Base-by-base conservation (phyloP, 306 rosid genomes). In the Purshia tridentata region DNA sequence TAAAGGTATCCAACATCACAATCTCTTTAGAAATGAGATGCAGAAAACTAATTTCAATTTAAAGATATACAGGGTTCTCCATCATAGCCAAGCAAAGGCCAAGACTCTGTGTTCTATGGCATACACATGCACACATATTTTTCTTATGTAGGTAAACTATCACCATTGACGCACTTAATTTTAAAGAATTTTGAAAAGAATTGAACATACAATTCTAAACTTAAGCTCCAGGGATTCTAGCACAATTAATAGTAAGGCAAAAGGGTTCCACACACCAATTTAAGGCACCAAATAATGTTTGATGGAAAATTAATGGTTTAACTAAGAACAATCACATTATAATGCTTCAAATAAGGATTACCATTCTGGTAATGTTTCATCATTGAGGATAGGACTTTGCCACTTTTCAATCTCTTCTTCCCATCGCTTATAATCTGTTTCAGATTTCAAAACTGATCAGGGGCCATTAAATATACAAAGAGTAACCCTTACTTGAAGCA, bases 331-430 rank as follows among this genome's bases (percentile, higher is more conserved):
- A 20, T 16, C 15, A 67, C 13, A 60, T 23, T 42, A 23, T 41
- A 22, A 60, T 51, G 52, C 60, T 51, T 64, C 23, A 49, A 80
- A 19, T 23, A 75, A 73, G 56, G 75, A 75, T 88, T 91, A 94
- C 97, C 99, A 94, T 83, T 91, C 96, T 22, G 97, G 97, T 50
- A 94, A 83, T 71, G 73, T 84, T 70, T 81, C 89, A 74, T 94
- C 97, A 78, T 73, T 82, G 72, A 94, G 97, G 81, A 94, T 75
- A 75, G 97, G 99, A 53, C 50, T 79, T 75, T 94, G 99, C 99
- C 99, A 91, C 63, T 78, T 87, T 77, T 91, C 97, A 78, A 94
- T 94, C 70, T 91, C 96, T 85, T 91, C 97, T 87, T 94, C 99
- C 99, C 99, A 94, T 72, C 80, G 90, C 78, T 87, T 91, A 76